A percentile compares a stretch with the other conserved stretches of the same genome.
Evolutionary conservation across 331 rosid genomes (phyloP).

Genomic region (Rosa hybrid): DNA sequence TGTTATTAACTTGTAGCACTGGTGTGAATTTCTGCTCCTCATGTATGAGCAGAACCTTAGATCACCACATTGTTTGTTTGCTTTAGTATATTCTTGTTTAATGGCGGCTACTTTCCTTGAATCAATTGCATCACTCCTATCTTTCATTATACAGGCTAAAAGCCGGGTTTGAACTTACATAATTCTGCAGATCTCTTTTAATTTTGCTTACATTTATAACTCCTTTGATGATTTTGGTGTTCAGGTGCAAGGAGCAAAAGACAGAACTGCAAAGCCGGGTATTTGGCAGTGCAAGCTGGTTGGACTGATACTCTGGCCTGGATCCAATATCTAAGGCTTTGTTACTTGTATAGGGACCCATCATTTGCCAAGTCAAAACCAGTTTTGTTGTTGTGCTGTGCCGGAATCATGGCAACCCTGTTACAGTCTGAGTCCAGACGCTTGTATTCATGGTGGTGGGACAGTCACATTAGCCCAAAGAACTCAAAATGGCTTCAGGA

Average conservation of each 20-base stretch:
- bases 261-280: slow-evolving; percentile 24
- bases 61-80: slow-evolving; percentile 14
- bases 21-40: slow-evolving; percentile 10
- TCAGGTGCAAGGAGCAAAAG: slow-evolving; percentile 36
- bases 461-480: slow-evolving; percentile 86
- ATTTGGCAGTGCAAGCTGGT: slow-evolving; percentile 28
- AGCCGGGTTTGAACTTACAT: slow-evolving; percentile 1
- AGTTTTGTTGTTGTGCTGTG: slow-evolving; percentile 42
- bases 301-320: slow-evolving; percentile 60
- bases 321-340: slow-evolving; percentile 39
- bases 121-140: slow-evolving; percentile 25
- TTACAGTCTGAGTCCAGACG: slow-evolving; percentile 74
- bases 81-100: slow-evolving; percentile 23
- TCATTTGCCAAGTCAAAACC: slow-evolving; percentile 45
- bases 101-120: slow-evolving; percentile 11
- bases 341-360: slow-evolving; percentile 44
- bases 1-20: slow-evolving; percentile 10
- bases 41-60: background rate
- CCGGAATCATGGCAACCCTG: slow-evolving; percentile 69
- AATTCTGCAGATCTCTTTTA: slow-evolving; percentile 16
- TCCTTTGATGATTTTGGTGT: slow-evolving; percentile 29
- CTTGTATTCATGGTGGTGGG: slow-evolving; percentile 99
- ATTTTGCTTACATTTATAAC: slow-evolving; percentile 1
- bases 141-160: slow-evolving; percentile 10
- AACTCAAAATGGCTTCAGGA: slow-evolving; percentile 99